Base-by-base conservation (phyloP, 805 yeast species). In the Schwanniomyces polymorphus region DNA sequence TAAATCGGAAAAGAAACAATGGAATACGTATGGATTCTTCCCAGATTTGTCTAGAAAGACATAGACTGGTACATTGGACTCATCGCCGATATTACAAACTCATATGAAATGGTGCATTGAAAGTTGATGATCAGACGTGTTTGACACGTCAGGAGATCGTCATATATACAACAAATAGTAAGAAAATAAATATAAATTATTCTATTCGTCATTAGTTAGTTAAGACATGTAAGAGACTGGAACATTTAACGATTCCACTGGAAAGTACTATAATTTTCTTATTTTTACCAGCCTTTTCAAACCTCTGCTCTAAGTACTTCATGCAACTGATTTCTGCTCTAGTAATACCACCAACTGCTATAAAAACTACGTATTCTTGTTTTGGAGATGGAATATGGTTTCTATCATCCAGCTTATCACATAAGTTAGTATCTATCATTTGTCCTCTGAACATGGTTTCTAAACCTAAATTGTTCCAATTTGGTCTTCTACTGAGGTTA, bases 281-380 rank as follows among this genome's bases (percentile, higher is more conserved):
- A 26, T 56, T 53, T 38, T 56, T 51, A 33, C 57, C 60, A 16
- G 47, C 57, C 25, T 49, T 50, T 40, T 63, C 60, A 27, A 75
- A 58, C 47, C 71, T 72, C 41, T 70, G 67, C 47, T 87, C 81
- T n/a, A 88, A 72, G 45, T 74, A 77, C 56, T 84, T 72, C 41
- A 92, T 66, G 3, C 91, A 83, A 3, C 92, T 81, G 14, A 91
- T 72, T 64, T 92, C 99, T 7, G 94, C 82, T 60, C 88, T 76
- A 0, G 97, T 89, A 7, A 91, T 70, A 0, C 99, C 98, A 11
- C 98, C 98, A 35, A 91, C 58, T 51, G 86, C 66, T 7, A 83
- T 79, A 43, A 88, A 55, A 50, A 89, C 58, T 49, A 65, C 45
- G 60, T 67, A 45, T 45, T 67, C 59, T 2, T 49, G 51, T 10